Evolutionary conservation across 2,329 filamentous ascomycete genomes (phyloP).

Genomic region (Aspergillus jensenii): DNA sequence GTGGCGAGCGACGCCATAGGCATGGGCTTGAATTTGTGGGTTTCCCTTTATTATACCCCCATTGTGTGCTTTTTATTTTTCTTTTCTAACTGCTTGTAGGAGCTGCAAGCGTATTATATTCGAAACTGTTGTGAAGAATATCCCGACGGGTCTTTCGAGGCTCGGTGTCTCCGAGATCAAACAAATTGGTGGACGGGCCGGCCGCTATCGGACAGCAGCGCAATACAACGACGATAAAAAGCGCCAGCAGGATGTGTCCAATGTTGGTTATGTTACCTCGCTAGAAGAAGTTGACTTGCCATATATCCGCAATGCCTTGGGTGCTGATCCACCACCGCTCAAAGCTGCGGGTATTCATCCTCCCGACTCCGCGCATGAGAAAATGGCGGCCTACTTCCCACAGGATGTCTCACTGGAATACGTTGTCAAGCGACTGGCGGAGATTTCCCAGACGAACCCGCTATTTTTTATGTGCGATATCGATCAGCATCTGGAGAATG

Average conservation of each 20-base stretch:
- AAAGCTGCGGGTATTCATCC: slow-evolving; percentile 72
- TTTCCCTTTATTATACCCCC: neutral
- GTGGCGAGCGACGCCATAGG: slow-evolving; percentile 95
- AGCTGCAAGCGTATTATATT: slow-evolving; percentile 88
- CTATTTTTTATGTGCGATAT: slow-evolving; percentile 71
- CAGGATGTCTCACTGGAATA: slow-evolving; percentile 78
- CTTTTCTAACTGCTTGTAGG: slow-evolving; percentile 35
- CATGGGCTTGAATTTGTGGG: slow-evolving; percentile 90
- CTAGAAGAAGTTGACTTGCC: slow-evolving; percentile 69
- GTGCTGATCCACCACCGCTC: slow-evolving; percentile 63
- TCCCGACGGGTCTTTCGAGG: slow-evolving; percentile 57
- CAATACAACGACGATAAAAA: slow-evolving; percentile 44
- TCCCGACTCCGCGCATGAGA: slow-evolving; percentile 67
- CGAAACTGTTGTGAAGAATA: slow-evolving; percentile 71
- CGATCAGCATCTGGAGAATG: slow-evolving; percentile 62
- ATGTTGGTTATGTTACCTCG: slow-evolving; percentile 74
- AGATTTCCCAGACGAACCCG: slow-evolving; percentile 63
- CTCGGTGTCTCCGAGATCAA: slow-evolving; percentile 79
- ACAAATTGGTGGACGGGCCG: slow-evolving; percentile 91
- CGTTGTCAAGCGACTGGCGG: slow-evolving; percentile 72
- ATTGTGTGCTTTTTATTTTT: neutral
- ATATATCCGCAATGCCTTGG: slow-evolving; percentile 63
- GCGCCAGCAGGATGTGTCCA: slow-evolving; percentile 21
- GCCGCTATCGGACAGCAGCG: slow-evolving; percentile 74
- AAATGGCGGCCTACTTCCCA: slow-evolving; percentile 80